Evolutionary conservation across 2,329 filamentous ascomycete genomes (phyloP).

Genomic region (Beauveria sp.): DNA sequence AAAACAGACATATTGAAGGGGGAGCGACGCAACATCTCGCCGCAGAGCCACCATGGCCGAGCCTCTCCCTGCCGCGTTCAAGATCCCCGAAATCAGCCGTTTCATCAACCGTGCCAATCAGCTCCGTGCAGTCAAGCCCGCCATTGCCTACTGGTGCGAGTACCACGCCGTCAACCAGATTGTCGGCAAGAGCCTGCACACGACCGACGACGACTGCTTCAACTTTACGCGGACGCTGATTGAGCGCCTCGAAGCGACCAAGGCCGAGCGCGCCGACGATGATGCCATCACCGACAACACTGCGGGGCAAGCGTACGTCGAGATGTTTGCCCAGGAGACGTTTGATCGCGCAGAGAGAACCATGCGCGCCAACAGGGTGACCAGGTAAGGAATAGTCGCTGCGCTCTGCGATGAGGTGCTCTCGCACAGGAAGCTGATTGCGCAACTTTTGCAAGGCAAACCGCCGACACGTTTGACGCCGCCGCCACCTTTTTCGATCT

Average conservation of each 20-base stretch:
- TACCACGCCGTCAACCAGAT: conserved; percentile 94
- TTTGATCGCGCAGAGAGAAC: conserved; percentile 78
- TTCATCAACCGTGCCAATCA: conserved; percentile 80
- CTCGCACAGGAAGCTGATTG: neutral
- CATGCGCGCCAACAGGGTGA: conserved; percentile 74
- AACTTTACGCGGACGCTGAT: conserved; percentile 77
- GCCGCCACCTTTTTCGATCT: conserved; percentile 89
- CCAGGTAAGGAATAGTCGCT: conserved; percentile 44
- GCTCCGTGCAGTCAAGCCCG: conserved; percentile 76
- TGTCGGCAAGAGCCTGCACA: conserved; percentile 71
- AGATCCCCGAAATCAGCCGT: conserved; percentile 71
- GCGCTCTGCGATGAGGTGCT: neutral
- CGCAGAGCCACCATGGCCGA: conserved; percentile 52
- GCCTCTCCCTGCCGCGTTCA: conserved; percentile 44
- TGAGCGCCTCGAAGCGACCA: conserved; percentile 70
- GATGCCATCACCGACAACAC: conserved; percentile 80
- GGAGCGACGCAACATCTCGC: neutral
- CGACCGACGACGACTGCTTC: conserved; percentile 67
- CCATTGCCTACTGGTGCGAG: conserved; percentile 91
- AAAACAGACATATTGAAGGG: neutral
- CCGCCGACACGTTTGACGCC: conserved; percentile 87
- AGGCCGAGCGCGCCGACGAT: conserved; percentile 60
- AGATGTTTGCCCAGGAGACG: conserved; percentile 86
- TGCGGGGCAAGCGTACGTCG: conserved; percentile 83
- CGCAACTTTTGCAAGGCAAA: conserved; percentile 52